Percentiles rank a stretch among this genome's conserved stretches.
These are phyloP conservation scores for Suhomyces panamericanus DNA, from an alignment of 1,139 yeast species.

Conservation along the genomic window DNA sequence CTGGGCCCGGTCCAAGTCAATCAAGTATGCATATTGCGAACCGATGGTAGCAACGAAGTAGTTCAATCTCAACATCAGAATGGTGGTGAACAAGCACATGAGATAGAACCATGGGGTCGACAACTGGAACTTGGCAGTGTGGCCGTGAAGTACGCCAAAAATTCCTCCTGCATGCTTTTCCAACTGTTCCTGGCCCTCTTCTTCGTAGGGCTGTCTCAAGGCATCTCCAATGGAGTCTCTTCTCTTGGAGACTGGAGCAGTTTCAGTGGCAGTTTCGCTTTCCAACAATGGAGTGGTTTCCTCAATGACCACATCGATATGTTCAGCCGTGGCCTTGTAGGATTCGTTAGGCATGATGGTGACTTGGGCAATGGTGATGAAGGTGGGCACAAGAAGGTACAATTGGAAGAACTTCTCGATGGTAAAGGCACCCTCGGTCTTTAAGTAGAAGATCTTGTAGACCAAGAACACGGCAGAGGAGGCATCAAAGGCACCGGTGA, in stretches of 20 bases:
- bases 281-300: slow-evolving; percentile 22
- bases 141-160: slow-evolving; percentile 47
- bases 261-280: slow-evolving; percentile 8
- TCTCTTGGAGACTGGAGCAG: slow-evolving; percentile 19
- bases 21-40: slow-evolving; percentile 45
- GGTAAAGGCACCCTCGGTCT: slow-evolving; percentile 29
- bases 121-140: slow-evolving; percentile 41
- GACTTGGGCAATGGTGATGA: slow-evolving; percentile 42
- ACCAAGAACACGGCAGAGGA: slow-evolving; percentile 47
- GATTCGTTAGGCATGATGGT: slow-evolving; percentile 43
- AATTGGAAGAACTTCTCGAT: slow-evolving; percentile 35
- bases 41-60: slow-evolving; percentile 49
- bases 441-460: slow-evolving; percentile 34
- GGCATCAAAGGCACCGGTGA: slow-evolving; percentile 51
- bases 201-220: slow-evolving; percentile 44
- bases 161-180: slow-evolving; percentile 40
- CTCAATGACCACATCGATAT: slow-evolving; percentile 25
- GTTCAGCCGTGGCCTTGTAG: slow-evolving; percentile 36
- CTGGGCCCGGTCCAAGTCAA: slow-evolving; percentile 32
- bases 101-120: slow-evolving; percentile 45
- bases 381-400: slow-evolving; percentile 41
- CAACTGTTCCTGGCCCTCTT: slow-evolving; percentile 40
- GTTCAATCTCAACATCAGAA: slow-evolving; percentile 47
- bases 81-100: slow-evolving; percentile 40
- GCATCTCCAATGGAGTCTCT: slow-evolving; percentile 51